phyloP scores from a whole-genome alignment of 1,139 yeast genomes.

The Zhuliangozyma blackwelliae region DNA sequence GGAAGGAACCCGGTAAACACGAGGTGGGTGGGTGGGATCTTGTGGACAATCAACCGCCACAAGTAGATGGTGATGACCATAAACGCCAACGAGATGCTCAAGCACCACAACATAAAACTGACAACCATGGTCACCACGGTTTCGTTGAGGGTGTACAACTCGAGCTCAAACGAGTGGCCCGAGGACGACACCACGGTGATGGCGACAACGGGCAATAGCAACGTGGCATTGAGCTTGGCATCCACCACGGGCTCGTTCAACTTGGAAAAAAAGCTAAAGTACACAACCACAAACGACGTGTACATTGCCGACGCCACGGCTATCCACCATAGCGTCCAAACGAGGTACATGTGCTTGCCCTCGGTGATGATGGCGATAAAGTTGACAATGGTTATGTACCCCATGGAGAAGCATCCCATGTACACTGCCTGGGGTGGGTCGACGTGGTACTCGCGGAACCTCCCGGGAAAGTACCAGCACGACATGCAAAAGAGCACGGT shows the following conservation, averaged over 20 bases:
- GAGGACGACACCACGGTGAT: slow-evolving; percentile 69
- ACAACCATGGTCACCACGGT: slow-evolving; percentile 52
- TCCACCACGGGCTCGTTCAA: slow-evolving; percentile 16
- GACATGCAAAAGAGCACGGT: slow-evolving; percentile 14
- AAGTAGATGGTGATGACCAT: slow-evolving; percentile 54
- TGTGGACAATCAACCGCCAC: slow-evolving; percentile 53
- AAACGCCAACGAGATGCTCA: slow-evolving; percentile 60
- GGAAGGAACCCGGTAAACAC: slow-evolving; percentile 28
- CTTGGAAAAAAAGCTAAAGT: slow-evolving; percentile 37
- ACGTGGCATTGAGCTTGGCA: slow-evolving; percentile 33
- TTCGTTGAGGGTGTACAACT: slow-evolving; percentile 36
- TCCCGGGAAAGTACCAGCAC: slow-evolving; percentile 29
- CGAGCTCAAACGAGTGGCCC: slow-evolving; percentile 51
- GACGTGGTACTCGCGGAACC: slow-evolving; percentile 30
- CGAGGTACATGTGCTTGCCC: slow-evolving; percentile 12
- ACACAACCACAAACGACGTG: slow-evolving; percentile 54
- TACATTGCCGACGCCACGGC: slow-evolving; percentile 48
- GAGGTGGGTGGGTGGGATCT: slow-evolving; percentile 47
- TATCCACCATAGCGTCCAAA: slow-evolving; percentile 16
- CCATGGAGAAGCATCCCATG: slow-evolving; percentile 81
- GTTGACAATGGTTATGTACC: slow-evolving; percentile 60
- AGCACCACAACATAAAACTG: slow-evolving; percentile 59
- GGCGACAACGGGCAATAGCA: slow-evolving; percentile 69
- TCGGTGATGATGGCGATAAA: slow-evolving; percentile 39
- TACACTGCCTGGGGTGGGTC: slow-evolving; percentile 53